Conservation (phyloP, 2,329 filamentous ascomycete species). For the Phialemoniopsis sp. region DNA sequence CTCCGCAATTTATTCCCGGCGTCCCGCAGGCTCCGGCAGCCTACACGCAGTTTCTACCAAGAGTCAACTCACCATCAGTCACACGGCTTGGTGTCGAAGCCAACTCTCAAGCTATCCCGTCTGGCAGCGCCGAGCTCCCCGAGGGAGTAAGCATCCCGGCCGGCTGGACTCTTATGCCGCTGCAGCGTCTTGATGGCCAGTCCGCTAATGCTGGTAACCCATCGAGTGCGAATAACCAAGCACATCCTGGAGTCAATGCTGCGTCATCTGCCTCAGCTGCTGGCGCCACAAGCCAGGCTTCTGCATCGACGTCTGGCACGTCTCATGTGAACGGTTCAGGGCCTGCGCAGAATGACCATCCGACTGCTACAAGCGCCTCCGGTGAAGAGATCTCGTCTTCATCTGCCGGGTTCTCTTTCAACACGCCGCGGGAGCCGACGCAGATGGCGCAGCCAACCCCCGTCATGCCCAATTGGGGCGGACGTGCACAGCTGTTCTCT, state of each 20-base stretch:
- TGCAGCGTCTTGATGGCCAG: constrained; percentile 49
- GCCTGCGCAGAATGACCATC: too few relatives aligned
- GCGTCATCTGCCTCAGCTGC: too few relatives aligned
- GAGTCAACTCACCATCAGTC: constrained; percentile 34
- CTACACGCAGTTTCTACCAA: constrained; percentile 16
- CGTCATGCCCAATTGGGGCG: constrained; percentile 46
- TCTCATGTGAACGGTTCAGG: not conserved
- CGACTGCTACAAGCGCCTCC: not conserved
- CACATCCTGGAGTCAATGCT: too few relatives aligned
- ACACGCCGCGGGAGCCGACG: constrained; percentile 14
- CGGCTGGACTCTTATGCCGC: constrained; percentile 61
- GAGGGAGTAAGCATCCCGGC: constrained; percentile 60
- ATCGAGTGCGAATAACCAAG: too few relatives aligned
- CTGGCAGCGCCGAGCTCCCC: constrained; percentile 58
- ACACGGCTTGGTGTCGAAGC: constrained; percentile 42
- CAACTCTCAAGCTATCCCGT: constrained; percentile 47
- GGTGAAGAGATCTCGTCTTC: too few relatives aligned
- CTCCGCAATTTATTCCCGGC: constrained; percentile 11
- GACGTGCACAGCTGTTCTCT: constrained; percentile 42
- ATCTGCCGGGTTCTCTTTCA: too few relatives aligned
- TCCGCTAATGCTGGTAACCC: constrained; percentile 1
- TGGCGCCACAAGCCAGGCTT: not conserved
- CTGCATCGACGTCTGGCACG: constrained; percentile 3
- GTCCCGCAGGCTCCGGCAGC: constrained; percentile 8
- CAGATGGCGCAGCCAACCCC: constrained; percentile 44